Evolutionary conservation across 2,329 filamentous ascomycete species (phyloP).

Genomic region (Aspergillus sp.): DNA sequence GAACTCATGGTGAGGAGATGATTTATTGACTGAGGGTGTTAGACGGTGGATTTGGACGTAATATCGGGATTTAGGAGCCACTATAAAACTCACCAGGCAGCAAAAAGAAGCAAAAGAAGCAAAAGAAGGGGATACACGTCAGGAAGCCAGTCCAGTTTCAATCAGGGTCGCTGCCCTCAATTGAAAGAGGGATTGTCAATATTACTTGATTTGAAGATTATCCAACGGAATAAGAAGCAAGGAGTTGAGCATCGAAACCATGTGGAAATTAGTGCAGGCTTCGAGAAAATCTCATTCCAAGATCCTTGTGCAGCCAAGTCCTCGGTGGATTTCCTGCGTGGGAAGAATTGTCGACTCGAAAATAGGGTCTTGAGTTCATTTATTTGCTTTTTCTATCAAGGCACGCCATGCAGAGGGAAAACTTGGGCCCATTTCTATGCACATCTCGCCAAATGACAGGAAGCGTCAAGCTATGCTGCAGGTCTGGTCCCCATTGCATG

Average conservation of each 20-base stretch:
- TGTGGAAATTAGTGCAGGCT: slow-evolving; percentile 18
- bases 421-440: too few species aligned
- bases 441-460: neutral
- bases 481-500: neutral
- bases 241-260: slow-evolving; percentile 22
- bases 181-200: neutral
- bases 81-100: neutral
- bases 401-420: slow-evolving; percentile 7
- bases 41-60: neutral
- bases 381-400: neutral
- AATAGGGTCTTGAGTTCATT: neutral
- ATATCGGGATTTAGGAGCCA: neutral
- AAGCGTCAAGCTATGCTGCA: neutral
- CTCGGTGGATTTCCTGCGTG: neutral
- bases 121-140: neutral
- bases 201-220: neutral
- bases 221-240: slow-evolving; percentile 10
- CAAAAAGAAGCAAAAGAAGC: neutral
- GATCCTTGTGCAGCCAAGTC: neutral
- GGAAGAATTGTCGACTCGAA: neutral
- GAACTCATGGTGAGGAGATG: neutral
- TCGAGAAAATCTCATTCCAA: neutral
- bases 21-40: neutral
- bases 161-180: neutral
- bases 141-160: neutral